Evolutionary conservation across 306 rosid species (phyloP), one percentile per base, ranked within the genome.

Genomic region (Medicago ruthenica): DNA sequence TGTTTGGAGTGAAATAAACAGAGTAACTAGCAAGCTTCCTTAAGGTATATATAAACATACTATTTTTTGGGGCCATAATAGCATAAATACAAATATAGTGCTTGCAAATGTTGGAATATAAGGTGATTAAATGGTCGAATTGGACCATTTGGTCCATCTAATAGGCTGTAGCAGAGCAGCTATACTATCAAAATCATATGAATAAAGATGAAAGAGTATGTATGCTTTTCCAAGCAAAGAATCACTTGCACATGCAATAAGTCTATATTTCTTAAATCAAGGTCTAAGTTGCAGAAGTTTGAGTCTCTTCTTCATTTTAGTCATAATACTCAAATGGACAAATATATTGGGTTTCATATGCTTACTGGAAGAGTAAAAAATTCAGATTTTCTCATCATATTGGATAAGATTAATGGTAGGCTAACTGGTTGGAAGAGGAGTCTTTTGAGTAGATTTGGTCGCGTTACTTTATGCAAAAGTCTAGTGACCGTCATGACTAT

Each of bases 101-200:
- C 17, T 73, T 57, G 22, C 9, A 58, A 66, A 75, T 24, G 37
- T 47, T 74, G 63, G 62, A 42, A 41, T 53, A 71, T 47, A 17
- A 31, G 51, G 20, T 45, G 15, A 74, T 58, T 44, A 59, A 59
- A 59, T 6, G 1, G 39, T 1, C 1, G 41, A 57, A 57, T 68
- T 47, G 71, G 76, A 63, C 78, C 77, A 64, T 81, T 70, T 42
- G 81, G 81, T 76, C 78, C 81, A 63, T 79, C 76, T 48, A 59
- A 44, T 48, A 74, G 40, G 13, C 10, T 22, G 41, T 42, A 50
- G 39, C 6, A 11, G 3, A 9, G 31, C 24, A 55, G 61, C 27
- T 55, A 55, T 55, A 21, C 61, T 3, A 55, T 55, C 24, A 9
- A 55, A 55, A 20, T 55, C 15, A 3, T 55, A 20, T 20, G 34